Evolutionary conservation across 2,329 filamentous ascomycete genomes (phyloP).

Genomic region (Aspergillus ibericus): DNA sequence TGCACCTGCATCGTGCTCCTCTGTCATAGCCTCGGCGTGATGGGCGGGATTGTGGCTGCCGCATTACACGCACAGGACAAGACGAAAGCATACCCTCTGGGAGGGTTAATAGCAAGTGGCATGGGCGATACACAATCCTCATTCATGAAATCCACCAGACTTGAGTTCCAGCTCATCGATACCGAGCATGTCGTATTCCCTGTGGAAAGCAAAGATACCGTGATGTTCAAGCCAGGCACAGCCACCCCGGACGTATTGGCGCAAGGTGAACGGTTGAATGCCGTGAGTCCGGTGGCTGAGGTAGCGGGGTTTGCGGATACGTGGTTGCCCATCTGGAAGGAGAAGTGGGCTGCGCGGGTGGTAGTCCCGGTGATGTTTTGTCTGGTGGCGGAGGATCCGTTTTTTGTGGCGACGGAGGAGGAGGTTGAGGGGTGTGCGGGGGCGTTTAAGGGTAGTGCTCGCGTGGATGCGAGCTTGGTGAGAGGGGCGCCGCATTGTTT

Average conservation of each 20-base stretch:
- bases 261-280: neutral
- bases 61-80: neutral
- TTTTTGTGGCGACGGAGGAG: neutral
- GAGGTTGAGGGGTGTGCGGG: neutral
- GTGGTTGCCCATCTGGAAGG: slow-evolving; percentile 1
- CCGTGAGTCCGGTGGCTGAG: neutral
- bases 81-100: neutral
- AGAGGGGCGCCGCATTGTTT: slow-evolving; percentile 9
- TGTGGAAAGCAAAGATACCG: neutral
- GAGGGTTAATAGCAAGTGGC: slow-evolving; percentile 4
- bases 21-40: slow-evolving; percentile 3
- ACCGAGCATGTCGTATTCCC: neutral
- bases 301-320: neutral
- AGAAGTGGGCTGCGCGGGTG: slow-evolving; percentile 1
- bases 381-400: neutral
- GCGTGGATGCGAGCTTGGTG: slow-evolving; percentile 8
- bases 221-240: slow-evolving; percentile 5
- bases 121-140: neutral
- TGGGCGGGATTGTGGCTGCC: slow-evolving; percentile 4
- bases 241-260: neutral
- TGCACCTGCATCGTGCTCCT: slow-evolving; percentile 7
- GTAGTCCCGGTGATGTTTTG: slow-evolving; percentile 1
- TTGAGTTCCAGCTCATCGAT: neutral
- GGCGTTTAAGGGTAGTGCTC: neutral
- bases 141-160: neutral